Evolutionary conservation across 495 filamentous ascomycete genomes (phyloP).

Genomic region (Penicillium psychrofluorescens): DNA sequence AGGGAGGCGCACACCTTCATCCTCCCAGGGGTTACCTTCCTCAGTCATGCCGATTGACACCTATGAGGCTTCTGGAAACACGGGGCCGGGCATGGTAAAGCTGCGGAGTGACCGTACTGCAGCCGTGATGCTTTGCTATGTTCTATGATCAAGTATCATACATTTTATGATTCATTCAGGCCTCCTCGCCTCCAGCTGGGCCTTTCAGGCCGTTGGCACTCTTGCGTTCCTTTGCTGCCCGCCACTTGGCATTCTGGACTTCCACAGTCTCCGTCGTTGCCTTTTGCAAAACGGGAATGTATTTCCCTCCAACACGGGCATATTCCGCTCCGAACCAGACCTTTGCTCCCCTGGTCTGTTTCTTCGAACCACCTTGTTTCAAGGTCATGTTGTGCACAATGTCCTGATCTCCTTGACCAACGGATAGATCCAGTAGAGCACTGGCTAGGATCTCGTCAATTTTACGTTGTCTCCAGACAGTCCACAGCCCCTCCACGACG

Average conservation of each 20-base stretch:
- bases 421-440: constrained; percentile 56
- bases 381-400: constrained; percentile 10
- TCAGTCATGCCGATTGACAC: too few species aligned
- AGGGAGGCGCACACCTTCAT: not conserved
- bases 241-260: constrained; percentile 71
- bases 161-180: too few species aligned
- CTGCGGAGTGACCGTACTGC: too few species aligned
- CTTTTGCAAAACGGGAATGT: constrained; percentile 64
- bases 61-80: too few species aligned
- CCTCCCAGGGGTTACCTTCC: too few species aligned
- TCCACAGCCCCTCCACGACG: constrained; percentile 70
- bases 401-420: constrained; percentile 40
- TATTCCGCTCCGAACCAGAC: constrained; percentile 65
- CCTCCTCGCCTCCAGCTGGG: too few species aligned
- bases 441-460: constrained; percentile 80
- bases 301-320: constrained; percentile 53
- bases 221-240: constrained; percentile 58
- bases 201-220: constrained; percentile 5
- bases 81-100: too few species aligned
- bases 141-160: too few species aligned
- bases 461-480: constrained; percentile 71
- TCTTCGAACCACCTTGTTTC: constrained; percentile 15
- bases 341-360: constrained; percentile 41
- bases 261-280: constrained; percentile 54
- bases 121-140: constrained; percentile 6